Evolutionary conservation across 768 basidiomycete genomes (phyloP), one percentile per base, ranked within the genome.

Genomic region (Mycena chlorophos): DNA sequence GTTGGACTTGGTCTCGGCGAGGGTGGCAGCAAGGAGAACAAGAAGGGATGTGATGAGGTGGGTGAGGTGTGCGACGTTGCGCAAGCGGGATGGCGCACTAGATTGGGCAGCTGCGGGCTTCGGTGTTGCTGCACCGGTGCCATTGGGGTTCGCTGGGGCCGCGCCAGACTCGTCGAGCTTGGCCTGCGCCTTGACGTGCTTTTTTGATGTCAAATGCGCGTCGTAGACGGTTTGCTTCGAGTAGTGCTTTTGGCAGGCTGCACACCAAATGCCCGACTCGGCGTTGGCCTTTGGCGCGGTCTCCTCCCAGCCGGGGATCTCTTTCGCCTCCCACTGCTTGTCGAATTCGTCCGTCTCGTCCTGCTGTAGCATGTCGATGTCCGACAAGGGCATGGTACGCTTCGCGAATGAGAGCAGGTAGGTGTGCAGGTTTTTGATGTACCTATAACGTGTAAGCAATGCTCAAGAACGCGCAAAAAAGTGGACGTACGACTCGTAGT

Each of bases 141-240:
- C 86, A 65, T 87, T 88, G 10, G 86, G 81, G 54, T 88, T 83
- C 4, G 79, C 64, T 3, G 82, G 74, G 17, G 78, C 68, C 42
- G 69, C 71, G 61, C 71, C 75, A 60, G 73, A 77, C 62, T 65
- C 68, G 43, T 82, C 86, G 66, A 88, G 86, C 61, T 86, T 91
- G 6, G 86, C 82, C n/a, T 83, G 79, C 6, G 93, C 91, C 74
- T 98, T 99, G 66, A 91, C 74, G 66, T 99, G 97, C 69, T 94
- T 98, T 76, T 95, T 98, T 20, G 94, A 96, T 2, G 86, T 93
- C 49, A 98, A 71, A 68, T 98, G 97, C 2, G 94, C 94, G 58
- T 97, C 91, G 69, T 94, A 99, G 8, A 99, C 97, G 0, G 97
- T 98, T 71, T 98, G 92, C 71, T 98, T 99, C 13, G 95, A 84